Evolutionary conservation across 2,329 filamentous ascomycete species (phyloP).

Genomic region (Pezicula rhizophila): DNA sequence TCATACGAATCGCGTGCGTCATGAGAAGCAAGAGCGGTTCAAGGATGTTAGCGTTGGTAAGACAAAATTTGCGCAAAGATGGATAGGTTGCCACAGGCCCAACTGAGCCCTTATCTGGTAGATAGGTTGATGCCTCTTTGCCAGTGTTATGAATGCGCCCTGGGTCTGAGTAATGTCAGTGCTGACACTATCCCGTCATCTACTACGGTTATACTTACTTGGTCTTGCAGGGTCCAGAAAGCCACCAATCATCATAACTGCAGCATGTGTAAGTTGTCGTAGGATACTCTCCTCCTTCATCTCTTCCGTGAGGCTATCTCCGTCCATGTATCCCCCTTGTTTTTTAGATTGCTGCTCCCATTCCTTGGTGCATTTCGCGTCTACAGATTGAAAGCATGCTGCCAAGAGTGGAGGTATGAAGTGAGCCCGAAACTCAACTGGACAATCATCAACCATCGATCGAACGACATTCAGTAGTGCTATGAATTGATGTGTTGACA

Average conservation of each 20-base stretch:
- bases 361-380: slow-evolving; percentile 78
- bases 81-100: slow-evolving; percentile 29
- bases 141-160: slow-evolving; percentile 7
- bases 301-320: slow-evolving; percentile 81
- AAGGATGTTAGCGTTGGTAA: slow-evolving; percentile 70
- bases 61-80: slow-evolving; percentile 74
- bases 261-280: slow-evolving; percentile 84
- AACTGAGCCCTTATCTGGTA: slow-evolving; percentile 6
- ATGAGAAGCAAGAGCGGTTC: slow-evolving; percentile 89
- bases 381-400: slow-evolving; percentile 78
- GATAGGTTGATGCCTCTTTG: slow-evolving; percentile 25
- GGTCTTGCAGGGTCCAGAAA: slow-evolving; percentile 71
- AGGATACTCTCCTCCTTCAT: slow-evolving; percentile 98
- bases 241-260: slow-evolving; percentile 85
- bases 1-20: slow-evolving; percentile 82
- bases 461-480: slow-evolving; percentile 86
- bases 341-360: slow-evolving; percentile 72
- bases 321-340: slow-evolving; percentile 56
- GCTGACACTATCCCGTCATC: background rate
- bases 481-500: slow-evolving; percentile 90
- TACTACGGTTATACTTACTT: slow-evolving; percentile 39
- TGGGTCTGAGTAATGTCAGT: slow-evolving; percentile 12
- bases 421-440: slow-evolving; percentile 65
- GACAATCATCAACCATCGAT: slow-evolving; percentile 88
- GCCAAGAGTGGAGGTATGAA: slow-evolving; percentile 83